Base-by-base conservation (phyloP, 176 grass and related monocot species). In the Tillandsia leiboldiana region DNA sequence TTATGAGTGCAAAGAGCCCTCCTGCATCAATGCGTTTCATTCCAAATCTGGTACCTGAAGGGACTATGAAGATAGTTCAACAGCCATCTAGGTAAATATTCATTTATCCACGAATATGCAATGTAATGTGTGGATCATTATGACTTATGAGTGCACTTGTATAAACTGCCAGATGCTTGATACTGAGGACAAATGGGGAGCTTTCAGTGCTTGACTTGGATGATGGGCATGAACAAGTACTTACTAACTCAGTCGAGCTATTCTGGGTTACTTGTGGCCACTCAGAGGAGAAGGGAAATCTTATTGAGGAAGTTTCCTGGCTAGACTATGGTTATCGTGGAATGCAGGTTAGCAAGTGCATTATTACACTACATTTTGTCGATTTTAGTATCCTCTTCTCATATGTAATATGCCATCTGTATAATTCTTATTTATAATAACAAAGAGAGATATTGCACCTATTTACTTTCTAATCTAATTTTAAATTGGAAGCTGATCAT, bases 271-370 rank as follows among this genome's bases (percentile, higher is more conserved):
- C 86, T 23, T 83, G 94, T 83, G 88, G 79, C 49, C 89, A 97
- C 52, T 80, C 63, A 23, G 94, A 97, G 73, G 86, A 96, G 75
- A 97, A 85, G 82, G 74, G 57, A 29, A 97, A 89, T 78, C 89
- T 97, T 83, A 92, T 97, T 42, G 88, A 97, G 86, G 94, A 97
- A 80, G 94, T 97, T 79, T 97, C 94, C 12, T 97, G 94, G 94
- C 82, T 97, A 83, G 94, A 97, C 79, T 97, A 97, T 77, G 94
- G 94, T 18, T 84, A 97, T 76, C 87, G 76, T 65, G 94, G 94
- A 61, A 97, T 97, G 94, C 94, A 97, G 94, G 94, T 97, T 80
- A 47, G 83, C 56, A 27, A 12, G 9, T 65, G 2, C 13, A 66
- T 2, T 7, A 42, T 11, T 66, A 5, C 9, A 56, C 7, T 58